These are phyloP conservation scores for Moesziomyces sp. DNA, from an alignment of 1,284 basidiomycete genomes.

Conservation along the genomic window DNA sequence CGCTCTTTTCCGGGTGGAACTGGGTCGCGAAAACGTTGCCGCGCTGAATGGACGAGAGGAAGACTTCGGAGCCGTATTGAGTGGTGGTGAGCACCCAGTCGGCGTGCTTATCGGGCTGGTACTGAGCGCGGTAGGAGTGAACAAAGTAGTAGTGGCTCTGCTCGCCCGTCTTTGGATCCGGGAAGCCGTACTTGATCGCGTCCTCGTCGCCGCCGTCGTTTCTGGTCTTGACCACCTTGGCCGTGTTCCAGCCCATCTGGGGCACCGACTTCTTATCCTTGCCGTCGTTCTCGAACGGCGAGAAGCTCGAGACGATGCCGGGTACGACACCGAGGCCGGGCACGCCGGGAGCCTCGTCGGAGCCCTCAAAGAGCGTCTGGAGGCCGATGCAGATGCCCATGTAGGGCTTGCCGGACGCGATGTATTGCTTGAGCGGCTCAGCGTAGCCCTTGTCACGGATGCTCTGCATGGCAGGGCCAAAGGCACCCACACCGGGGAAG, in stretches of 20 bases:
- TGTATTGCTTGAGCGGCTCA: constrained; percentile 84
- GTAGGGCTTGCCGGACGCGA: constrained; percentile 89
- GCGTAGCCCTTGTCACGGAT: constrained; percentile 80
- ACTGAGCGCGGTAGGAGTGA: constrained; percentile 88
- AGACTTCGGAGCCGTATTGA: constrained; percentile 93
- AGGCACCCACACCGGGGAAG: constrained; percentile 98
- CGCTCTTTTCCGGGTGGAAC: constrained; percentile 99
- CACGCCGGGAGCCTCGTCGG: constrained; percentile 70
- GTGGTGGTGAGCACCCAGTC: constrained; percentile 86
- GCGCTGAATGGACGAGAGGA: constrained; percentile 84
- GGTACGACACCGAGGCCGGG: constrained; percentile 64
- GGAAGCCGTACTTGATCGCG: constrained; percentile 49
- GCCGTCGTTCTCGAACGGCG: constrained; percentile 52
- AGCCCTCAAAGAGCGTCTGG: constrained; percentile 80
- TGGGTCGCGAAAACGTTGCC: constrained; percentile 93
- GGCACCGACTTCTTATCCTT: constrained; percentile 81
- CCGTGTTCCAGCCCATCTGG: constrained; percentile 90
- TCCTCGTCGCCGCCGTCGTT: constrained; percentile 33
- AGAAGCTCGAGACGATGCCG: constrained; percentile 54
- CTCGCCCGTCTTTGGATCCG: constrained; percentile 65
- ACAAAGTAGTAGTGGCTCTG: constrained; percentile 89
- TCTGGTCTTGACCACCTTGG: constrained; percentile 67
- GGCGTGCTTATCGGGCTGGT: constrained; percentile 69
- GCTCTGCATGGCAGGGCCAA: constrained; percentile 85
- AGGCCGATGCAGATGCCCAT: constrained; percentile 85